phyloP scores from a whole-genome alignment of 176 grass and related monocot genomes.

The Oryza rufipogon region DNA sequence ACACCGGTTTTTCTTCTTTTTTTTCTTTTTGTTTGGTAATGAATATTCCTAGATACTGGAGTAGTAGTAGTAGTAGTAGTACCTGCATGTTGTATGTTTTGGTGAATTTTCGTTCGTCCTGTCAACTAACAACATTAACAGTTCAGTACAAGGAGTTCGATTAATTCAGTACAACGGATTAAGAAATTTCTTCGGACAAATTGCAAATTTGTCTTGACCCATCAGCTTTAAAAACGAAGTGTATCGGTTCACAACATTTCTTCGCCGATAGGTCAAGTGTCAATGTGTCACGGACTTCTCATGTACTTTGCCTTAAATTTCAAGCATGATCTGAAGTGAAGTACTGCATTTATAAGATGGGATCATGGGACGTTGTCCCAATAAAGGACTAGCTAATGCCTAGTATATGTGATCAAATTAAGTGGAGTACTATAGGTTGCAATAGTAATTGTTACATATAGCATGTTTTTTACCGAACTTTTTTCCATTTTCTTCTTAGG shows the following conservation, averaged over 20 bases:
- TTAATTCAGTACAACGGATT: too few species aligned
- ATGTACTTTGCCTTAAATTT: not conserved
- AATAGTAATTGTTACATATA: not conserved
- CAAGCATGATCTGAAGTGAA: not conserved
- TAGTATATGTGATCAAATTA: not conserved
- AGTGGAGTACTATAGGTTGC: not conserved
- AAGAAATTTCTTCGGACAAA: not conserved
- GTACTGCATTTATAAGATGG: not conserved
- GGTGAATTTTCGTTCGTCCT: conserved; percentile 2
- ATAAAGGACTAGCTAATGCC: not conserved
- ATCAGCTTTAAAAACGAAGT: not conserved
- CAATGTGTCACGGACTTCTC: not conserved
- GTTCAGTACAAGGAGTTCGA: not conserved
- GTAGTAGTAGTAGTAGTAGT: not conserved
- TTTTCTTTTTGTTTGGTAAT: not conserved
- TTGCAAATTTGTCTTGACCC: not conserved
- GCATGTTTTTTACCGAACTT: not conserved
- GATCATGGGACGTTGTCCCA: not conserved
- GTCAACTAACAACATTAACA: not conserved
- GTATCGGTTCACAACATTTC: not conserved
- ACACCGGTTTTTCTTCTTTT: not conserved
- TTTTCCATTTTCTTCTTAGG: not conserved
- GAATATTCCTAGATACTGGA: not conserved
- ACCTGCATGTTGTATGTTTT: not conserved
- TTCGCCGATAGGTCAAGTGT: too few species aligned